A percentile compares a stretch with the other conserved stretches of the same genome.
These are phyloP conservation scores for Salvia rosmarinus DNA, from an alignment of 257 asterid genomes.

Conservation along the genomic window DNA sequence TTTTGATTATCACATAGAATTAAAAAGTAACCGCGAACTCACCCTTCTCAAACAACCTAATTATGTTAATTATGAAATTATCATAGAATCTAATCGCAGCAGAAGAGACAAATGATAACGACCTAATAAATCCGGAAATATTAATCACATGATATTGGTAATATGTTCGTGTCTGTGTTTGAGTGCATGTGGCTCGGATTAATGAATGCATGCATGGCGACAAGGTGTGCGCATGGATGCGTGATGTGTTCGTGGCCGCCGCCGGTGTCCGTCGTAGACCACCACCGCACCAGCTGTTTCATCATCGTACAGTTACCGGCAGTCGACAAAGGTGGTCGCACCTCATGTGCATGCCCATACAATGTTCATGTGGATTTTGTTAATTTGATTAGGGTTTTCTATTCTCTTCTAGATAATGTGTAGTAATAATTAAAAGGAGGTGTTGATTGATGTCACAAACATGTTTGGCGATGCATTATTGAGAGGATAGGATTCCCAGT, in stretches of 20 bases:
- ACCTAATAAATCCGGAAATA: slow-evolving; percentile 16
- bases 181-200: slow-evolving; percentile 26
- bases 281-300: slow-evolving; percentile 35
- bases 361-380: slow-evolving; percentile 28
- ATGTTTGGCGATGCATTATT: slow-evolving; percentile 45
- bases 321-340: slow-evolving; percentile 39
- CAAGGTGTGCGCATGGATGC: slow-evolving; percentile 44
- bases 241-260: slow-evolving; percentile 12
- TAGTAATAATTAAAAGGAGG: slow-evolving; percentile 20
- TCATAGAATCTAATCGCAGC: neutral
- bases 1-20: too few relatives aligned
- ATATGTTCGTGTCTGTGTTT: neutral
- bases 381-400: slow-evolving; percentile 21
- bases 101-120: slow-evolving; percentile 24
- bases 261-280: neutral
- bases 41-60: too few relatives aligned
- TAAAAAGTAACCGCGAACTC: too few relatives aligned
- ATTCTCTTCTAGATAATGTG: neutral
- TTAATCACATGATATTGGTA: neutral
- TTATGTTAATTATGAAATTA: neutral
- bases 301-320: slow-evolving; percentile 31
- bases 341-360: slow-evolving; percentile 51
- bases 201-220: slow-evolving; percentile 35
- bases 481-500: slow-evolving; percentile 44
- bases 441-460: slow-evolving; percentile 32